phyloP scores from a whole-genome alignment of 169 alveolate species.

The Pseudocohnilembus persalinus region DNA sequence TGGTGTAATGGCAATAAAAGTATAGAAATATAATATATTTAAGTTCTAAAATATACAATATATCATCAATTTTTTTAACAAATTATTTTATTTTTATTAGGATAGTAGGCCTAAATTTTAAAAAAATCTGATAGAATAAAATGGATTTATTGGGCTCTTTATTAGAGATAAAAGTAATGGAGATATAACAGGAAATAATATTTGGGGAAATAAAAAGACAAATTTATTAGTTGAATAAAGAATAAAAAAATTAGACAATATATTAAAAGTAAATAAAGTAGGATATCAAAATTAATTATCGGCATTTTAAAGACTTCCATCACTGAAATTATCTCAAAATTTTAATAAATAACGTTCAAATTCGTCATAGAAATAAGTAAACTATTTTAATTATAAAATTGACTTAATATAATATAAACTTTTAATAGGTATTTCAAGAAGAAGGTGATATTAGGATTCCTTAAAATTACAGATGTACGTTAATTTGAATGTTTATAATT shows the following conservation, averaged over 20 bases:
- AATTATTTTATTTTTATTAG: conserved; percentile 9
- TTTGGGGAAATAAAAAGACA: conserved; percentile 37
- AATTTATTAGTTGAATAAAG: conserved; percentile 54
- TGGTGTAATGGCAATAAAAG: conserved; percentile 30
- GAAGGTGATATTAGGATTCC: conserved; percentile 47
- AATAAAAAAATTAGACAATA: conserved; percentile 29
- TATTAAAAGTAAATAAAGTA: conserved; percentile 36
- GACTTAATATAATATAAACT: no score
- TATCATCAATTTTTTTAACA: neutral
- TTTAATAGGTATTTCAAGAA: no score
- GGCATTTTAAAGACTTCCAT: no score
- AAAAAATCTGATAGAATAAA: conserved; percentile 45
- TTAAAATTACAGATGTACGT: conserved; percentile 34
- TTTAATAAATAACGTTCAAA: no score
- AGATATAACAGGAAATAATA: conserved; percentile 40
- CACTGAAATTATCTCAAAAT: no score
- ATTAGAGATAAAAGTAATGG: conserved; percentile 57
- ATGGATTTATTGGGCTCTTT: conserved; percentile 55
- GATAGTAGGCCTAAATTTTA: conserved; percentile 44
- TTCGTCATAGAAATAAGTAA: no score
- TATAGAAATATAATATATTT: neutral
- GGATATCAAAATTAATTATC: no score
- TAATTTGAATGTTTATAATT: conserved; percentile 5
- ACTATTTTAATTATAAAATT: no score
- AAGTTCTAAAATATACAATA: no score